Percentiles rank a stretch among this genome's conserved stretches.
phyloP scores from a whole-genome alignment of 2,329 filamentous ascomycete species.

The Colletotrichum tropicicola region DNA sequence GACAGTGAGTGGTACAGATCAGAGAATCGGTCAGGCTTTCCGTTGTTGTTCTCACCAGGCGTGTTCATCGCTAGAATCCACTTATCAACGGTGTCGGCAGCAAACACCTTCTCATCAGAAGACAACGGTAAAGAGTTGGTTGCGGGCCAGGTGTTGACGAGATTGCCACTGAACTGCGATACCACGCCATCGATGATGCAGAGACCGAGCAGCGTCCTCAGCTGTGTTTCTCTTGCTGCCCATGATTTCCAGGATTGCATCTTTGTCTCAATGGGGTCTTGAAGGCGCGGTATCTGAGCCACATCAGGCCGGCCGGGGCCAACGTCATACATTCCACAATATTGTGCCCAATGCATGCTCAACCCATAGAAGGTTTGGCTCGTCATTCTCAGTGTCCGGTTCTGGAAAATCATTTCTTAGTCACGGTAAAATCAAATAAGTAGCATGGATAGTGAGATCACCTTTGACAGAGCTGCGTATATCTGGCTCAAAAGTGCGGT shows the following conservation, averaged over 20 bases:
- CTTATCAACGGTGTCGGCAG: neutral
- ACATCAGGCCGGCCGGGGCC: neutral
- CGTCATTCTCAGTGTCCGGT: constrained; percentile 1
- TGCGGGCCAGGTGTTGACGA: neutral
- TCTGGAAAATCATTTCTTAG: neutral
- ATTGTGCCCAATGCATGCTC: constrained; percentile 11
- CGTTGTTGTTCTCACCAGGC: neutral
- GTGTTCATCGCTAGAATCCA: neutral
- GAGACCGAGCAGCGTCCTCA: neutral
- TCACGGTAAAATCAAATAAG: too few species aligned
- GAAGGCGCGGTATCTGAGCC: neutral
- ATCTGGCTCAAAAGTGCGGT: constrained; percentile 4
- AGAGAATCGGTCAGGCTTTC: neutral
- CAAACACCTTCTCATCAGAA: neutral
- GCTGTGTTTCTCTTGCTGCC: neutral
- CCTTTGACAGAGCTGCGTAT: neutral
- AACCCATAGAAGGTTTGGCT: constrained; percentile 9
- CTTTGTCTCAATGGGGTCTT: neutral
- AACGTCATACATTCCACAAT: constrained; percentile 2
- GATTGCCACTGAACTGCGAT: constrained; percentile 7
- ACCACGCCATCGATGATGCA: constrained; percentile 5
- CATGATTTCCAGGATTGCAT: constrained; percentile 1
- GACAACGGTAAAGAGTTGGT: neutral
- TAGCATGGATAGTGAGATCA: too few species aligned
- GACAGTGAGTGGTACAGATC: neutral